Conservation (phyloP, 768 basidiomycete species). For the Tephrocybe sp. region DNA sequence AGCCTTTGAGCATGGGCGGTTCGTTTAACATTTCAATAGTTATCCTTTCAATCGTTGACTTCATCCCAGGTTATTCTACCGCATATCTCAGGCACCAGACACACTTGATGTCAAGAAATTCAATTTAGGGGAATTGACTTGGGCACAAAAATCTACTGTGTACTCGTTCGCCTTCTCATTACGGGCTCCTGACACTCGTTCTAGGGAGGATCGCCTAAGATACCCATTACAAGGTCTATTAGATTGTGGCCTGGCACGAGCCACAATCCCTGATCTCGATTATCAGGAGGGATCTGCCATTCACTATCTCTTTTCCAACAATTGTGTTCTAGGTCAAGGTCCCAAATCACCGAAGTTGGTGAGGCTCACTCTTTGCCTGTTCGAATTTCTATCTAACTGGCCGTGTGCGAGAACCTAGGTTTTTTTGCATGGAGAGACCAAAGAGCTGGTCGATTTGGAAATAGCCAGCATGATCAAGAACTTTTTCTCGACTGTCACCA, state of each 20-base stretch:
- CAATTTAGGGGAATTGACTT: constrained; percentile 25
- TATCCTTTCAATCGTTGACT: neutral
- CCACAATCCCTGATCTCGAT: constrained; percentile 17
- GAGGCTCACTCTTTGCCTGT: neutral
- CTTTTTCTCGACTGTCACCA: constrained; percentile 20
- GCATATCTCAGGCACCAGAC: constrained; percentile 21
- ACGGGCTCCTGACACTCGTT: constrained; percentile 31
- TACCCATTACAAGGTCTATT: constrained; percentile 26
- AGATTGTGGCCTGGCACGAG: constrained; percentile 43
- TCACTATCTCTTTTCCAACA: constrained; percentile 21
- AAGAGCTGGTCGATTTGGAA: constrained; percentile 13
- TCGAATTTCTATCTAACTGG: neutral
- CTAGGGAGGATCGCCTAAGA: constrained; percentile 22
- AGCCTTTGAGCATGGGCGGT: constrained; percentile 50
- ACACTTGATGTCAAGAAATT: constrained; percentile 25
- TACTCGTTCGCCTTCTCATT: constrained; percentile 34
- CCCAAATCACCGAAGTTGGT: constrained; percentile 6
- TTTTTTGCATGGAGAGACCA: constrained; percentile 27
- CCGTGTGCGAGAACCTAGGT: constrained; percentile 13
- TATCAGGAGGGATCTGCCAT: constrained; percentile 15
- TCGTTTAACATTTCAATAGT: neutral
- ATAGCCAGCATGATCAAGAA: constrained; percentile 18
- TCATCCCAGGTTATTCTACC: constrained; percentile 26
- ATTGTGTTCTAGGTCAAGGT: constrained; percentile 14
- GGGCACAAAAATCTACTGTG: constrained; percentile 29